Evolutionary conservation across 345 rosid species (phyloP).

Genomic region (Salix purpurea): DNA sequence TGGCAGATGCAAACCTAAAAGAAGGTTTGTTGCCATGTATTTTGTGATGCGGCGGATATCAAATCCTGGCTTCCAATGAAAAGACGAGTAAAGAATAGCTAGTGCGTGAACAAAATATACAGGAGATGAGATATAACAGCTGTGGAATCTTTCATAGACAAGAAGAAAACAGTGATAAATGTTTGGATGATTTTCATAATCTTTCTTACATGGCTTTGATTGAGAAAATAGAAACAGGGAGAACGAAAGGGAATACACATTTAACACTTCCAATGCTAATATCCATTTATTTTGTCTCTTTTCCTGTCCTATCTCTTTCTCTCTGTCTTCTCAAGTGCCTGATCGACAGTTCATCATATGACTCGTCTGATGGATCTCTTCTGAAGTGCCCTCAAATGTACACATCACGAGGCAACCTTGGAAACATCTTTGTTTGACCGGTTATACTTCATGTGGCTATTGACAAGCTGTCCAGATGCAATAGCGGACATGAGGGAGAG

Average conservation of each 20-base stretch:
- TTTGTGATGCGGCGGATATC: too few species aligned
- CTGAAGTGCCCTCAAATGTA: background rate
- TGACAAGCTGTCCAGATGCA: conserved; percentile 38
- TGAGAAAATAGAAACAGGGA: background rate
- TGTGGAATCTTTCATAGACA: background rate
- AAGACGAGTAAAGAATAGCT: too few species aligned
- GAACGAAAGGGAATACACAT: background rate
- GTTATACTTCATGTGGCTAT: conserved; percentile 44
- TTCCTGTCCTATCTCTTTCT: background rate
- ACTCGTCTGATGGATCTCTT: background rate
- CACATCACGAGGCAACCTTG: background rate
- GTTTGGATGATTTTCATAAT: background rate
- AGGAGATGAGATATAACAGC: background rate
- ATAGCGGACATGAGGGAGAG: conserved; percentile 54
- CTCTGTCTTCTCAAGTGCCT: background rate
- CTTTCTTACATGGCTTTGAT: background rate
- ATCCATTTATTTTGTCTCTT: background rate
- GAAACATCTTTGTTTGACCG: conserved; percentile 26
- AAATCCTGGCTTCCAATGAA: too few species aligned
- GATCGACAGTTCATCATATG: background rate
- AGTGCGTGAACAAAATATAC: background rate
- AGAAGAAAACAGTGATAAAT: background rate
- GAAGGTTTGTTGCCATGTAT: too few species aligned
- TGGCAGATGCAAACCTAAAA: too few species aligned
- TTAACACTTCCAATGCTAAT: background rate